Evolutionary conservation across 208 protist genomes (phyloP).

Genomic region (Blechomonas ayalai): DNA sequence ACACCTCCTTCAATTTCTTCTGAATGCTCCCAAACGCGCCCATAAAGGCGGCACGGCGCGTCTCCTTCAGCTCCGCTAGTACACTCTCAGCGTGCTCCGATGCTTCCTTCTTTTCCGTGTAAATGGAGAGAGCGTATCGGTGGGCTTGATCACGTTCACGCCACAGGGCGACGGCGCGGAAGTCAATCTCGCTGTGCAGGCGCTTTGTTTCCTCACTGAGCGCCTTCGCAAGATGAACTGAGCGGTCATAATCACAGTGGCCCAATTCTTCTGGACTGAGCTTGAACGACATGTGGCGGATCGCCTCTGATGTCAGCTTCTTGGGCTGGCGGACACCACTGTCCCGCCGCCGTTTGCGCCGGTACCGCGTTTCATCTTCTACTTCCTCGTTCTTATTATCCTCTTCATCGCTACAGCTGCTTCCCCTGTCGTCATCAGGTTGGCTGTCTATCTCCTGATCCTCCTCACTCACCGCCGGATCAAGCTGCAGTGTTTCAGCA

Average conservation of each 20-base stretch:
- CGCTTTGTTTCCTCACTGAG: conserved; percentile 82
- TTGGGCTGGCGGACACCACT: neutral
- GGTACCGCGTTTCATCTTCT: conserved; percentile 1
- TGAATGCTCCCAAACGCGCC: conserved; percentile 96
- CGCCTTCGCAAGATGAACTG: conserved; percentile 81
- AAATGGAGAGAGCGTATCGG: conserved; percentile 44
- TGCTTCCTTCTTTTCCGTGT: conserved; percentile 34
- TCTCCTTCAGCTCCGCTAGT: conserved; percentile 64
- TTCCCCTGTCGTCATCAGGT: conserved; percentile 1
- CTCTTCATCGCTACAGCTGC: conserved; percentile 14
- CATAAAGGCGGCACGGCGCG: conserved; percentile 96
- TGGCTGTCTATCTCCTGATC: neutral
- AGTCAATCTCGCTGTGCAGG: conserved; percentile 86
- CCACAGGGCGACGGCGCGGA: conserved; percentile 95
- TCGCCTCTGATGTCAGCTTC: conserved; percentile 13
- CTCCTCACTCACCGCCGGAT: conserved; percentile 7
- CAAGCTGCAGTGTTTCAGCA: conserved; percentile 59
- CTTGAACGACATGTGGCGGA: conserved; percentile 47
- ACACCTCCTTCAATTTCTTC: conserved; percentile 98
- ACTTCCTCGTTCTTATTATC: conserved; percentile 11
- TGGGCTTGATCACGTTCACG: conserved; percentile 86
- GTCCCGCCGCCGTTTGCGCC: conserved; percentile 1
- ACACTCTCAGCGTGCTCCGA: conserved; percentile 72
- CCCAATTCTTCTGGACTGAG: conserved; percentile 67
- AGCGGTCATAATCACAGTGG: conserved; percentile 71